Conservation (phyloP, 2,329 filamentous ascomycete species). For the Chaetomium strumarium region DNA sequence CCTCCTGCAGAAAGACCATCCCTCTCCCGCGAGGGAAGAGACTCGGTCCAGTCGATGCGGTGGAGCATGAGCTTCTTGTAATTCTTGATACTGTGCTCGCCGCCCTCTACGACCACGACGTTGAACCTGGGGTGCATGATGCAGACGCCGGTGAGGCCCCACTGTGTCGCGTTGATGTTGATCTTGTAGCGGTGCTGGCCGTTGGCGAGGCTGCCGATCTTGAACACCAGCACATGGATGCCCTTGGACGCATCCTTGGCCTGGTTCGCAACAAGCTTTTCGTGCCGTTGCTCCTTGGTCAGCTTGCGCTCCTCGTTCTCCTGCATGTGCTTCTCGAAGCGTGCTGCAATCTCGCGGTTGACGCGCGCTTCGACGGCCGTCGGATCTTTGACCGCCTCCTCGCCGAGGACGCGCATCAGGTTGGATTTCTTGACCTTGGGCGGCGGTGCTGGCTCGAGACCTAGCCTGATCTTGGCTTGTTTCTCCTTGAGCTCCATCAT, state of each 20-base stretch:
- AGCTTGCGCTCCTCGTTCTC: constrained; percentile 81
- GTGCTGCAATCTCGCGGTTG: constrained; percentile 85
- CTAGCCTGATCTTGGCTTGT: constrained; percentile 90
- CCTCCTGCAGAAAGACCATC: constrained; percentile 36
- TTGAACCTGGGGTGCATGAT: constrained; percentile 87
- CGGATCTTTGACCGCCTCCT: constrained; percentile 87
- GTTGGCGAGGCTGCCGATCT: constrained; percentile 81
- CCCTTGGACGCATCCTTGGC: constrained; percentile 83
- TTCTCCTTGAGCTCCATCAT: constrained; percentile 93
- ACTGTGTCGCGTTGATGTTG: constrained; percentile 84
- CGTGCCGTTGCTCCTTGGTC: constrained; percentile 77
- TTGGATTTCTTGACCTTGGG: constrained; percentile 98
- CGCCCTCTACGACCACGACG: constrained; percentile 87
- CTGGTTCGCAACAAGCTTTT: constrained; percentile 78
- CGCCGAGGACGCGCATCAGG: constrained; percentile 92
- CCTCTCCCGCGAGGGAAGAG: constrained; percentile 60
- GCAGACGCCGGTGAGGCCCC: constrained; percentile 80
- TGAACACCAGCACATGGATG: constrained; percentile 81
- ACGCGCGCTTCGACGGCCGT: constrained; percentile 95
- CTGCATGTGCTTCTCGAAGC: constrained; percentile 69
- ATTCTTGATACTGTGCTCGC: constrained; percentile 70
- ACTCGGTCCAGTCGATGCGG: constrained; percentile 93
- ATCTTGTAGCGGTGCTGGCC: constrained; percentile 93
- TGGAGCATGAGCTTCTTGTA: constrained; percentile 93
- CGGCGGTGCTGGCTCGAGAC: constrained; percentile 80